Percentiles rank a stretch among this genome's conserved stretches.
These are phyloP conservation scores for Auriscalpium orientale DNA, from an alignment of 768 basidiomycete species.

Conservation along the genomic window DNA sequence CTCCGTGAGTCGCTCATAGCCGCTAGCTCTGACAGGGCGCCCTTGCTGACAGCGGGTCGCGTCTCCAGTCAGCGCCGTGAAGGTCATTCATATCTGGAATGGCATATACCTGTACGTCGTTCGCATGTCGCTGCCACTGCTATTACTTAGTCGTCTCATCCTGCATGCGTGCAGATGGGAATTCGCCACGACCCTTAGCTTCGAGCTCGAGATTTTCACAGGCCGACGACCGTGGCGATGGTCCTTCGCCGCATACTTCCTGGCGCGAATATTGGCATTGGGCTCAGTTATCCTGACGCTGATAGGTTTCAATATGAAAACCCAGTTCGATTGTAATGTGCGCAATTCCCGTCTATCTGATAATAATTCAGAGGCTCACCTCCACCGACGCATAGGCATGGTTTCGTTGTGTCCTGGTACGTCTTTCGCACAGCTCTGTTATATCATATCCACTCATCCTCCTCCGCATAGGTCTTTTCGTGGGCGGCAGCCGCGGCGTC, in stretches of 20 bases:
- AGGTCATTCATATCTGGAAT: slow-evolving; percentile 6
- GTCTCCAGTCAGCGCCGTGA: background rate
- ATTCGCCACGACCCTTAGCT: slow-evolving; percentile 10
- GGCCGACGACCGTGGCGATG: slow-evolving; percentile 14
- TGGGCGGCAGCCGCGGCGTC: slow-evolving; percentile 10
- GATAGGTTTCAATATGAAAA: slow-evolving; percentile 7
- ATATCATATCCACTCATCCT: background rate
- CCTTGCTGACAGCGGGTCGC: background rate
- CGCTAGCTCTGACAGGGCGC: background rate
- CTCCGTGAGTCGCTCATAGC: too few species aligned
- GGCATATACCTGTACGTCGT: slow-evolving; percentile 10
- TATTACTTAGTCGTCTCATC: background rate
- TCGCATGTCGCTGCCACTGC: background rate
- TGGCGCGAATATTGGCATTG: slow-evolving; percentile 4
- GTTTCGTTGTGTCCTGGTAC: slow-evolving; percentile 3
- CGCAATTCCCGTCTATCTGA: background rate
- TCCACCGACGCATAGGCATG: background rate
- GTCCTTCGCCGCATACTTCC: slow-evolving; percentile 11
- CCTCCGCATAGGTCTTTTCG: background rate
- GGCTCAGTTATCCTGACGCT: slow-evolving; percentile 1
- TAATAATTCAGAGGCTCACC: too few species aligned
- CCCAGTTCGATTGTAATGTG: slow-evolving; percentile 8
- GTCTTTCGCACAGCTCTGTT: background rate
- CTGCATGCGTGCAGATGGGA: slow-evolving; percentile 8
- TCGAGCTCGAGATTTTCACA: slow-evolving; percentile 12